phyloP scores from a whole-genome alignment of 2,329 filamentous ascomycete genomes.

The Chalaropsis thielavioides region DNA sequence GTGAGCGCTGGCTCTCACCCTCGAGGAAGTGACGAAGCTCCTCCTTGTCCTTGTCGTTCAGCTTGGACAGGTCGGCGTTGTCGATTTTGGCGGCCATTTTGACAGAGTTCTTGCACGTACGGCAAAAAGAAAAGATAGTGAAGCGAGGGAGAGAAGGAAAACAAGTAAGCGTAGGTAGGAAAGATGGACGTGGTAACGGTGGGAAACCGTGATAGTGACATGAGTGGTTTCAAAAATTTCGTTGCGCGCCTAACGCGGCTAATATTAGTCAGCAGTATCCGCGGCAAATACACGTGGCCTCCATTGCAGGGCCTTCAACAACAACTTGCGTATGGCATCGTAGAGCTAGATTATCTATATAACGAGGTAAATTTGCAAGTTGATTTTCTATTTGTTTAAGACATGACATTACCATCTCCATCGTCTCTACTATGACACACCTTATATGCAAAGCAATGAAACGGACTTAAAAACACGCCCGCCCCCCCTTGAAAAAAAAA shows the following conservation, averaged over 20 bases:
- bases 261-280: slow-evolving; percentile 1
- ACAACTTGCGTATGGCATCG: background rate
- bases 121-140: background rate
- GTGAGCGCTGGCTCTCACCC: slow-evolving; percentile 75
- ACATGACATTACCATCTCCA: background rate
- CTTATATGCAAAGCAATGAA: background rate
- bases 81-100: slow-evolving; percentile 28
- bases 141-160: background rate
- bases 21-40: slow-evolving; percentile 77
- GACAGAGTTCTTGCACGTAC: slow-evolving; percentile 10
- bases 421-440: background rate
- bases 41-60: slow-evolving; percentile 68
- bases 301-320: background rate
- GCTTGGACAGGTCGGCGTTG: slow-evolving; percentile 53
- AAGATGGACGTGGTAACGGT: too few relatives aligned
- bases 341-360: background rate
- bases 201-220: background rate
- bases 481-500: slow-evolving; percentile 8
- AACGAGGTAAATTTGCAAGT: background rate
- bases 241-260: background rate
- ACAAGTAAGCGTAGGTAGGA: background rate
- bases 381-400: background rate
- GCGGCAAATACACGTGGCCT: background rate
- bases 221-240: slow-evolving; percentile 5
- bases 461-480: background rate